Base-by-base conservation (phyloP, 2,329 filamentous ascomycete genomes). In the Westerdykella aurantiaca region DNA sequence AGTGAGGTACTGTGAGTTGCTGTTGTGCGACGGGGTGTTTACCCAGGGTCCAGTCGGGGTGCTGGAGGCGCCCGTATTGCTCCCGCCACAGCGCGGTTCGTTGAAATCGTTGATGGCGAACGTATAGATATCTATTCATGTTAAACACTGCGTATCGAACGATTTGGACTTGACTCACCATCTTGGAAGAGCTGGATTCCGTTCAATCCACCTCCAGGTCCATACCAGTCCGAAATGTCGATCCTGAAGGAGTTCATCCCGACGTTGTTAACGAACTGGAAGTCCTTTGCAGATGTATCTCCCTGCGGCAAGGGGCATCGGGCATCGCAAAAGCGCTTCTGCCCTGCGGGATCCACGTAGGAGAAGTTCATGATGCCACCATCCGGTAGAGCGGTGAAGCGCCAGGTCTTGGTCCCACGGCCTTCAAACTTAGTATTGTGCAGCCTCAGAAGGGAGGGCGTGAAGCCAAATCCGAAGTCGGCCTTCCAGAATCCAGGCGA, bases 281-380 rank as follows among this genome's bases (percentile, higher is more conserved):
- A 98, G 58, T 98, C 93, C 66, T 96, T 90, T 55, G 80, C 94
- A 5, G 75, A 78, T 14, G 75, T 69, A 57, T 88, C 81, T 59
- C 82, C 75, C 47, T 72, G 55, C 49, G 86, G 88, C 38, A 98
- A 76, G n/a, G 90, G 87, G 57, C 93, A 98, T 58, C 81, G 77
- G 48, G 82, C 84, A 42, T 90, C 88, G 69, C 93, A 98, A 45
- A 78, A 82, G 23, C 73, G 69, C 43, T 83, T 83, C 40, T 79
- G 71, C 21, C 85, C 85, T 64, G 72, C 18, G 12, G 85, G 83
- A 59, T 97, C 88, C 50, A 83, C 82, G 57, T 93, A 97, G 31
- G 89, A 95, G 60, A 98, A 77, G 68, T 97, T 96, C 82, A 98
- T 87, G 64, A 98, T 96, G 41, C 93, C 93, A 50, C 86, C 83